phyloP scores from a whole-genome alignment of 2,329 filamentous ascomycete genomes.

The Cladobotryum mycophilum region DNA sequence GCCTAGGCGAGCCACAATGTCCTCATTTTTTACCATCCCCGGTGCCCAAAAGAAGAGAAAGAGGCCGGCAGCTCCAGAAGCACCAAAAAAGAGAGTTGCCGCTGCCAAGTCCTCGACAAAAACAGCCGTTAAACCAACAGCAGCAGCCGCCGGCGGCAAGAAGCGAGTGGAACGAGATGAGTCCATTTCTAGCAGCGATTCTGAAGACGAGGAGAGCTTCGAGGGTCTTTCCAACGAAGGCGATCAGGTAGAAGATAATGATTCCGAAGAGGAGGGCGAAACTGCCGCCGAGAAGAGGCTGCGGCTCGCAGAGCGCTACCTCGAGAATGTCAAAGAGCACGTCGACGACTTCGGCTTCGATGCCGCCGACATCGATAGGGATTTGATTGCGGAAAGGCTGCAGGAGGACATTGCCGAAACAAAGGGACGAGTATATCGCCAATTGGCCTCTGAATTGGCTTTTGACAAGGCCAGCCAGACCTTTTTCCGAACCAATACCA shows the following conservation, averaged over 20 bases:
- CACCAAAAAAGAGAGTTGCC: constrained; percentile 54
- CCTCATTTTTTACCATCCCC: constrained; percentile 90
- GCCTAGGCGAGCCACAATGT: constrained; percentile 52
- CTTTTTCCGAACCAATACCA: constrained; percentile 72
- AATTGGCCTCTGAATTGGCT: constrained; percentile 66
- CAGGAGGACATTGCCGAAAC: constrained; percentile 88
- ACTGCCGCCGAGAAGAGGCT: constrained; percentile 84
- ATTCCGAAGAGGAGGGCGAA: constrained; percentile 72
- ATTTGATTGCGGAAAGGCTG: constrained; percentile 83
- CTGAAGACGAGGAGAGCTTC: constrained; percentile 54
- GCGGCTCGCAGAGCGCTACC: constrained; percentile 83
- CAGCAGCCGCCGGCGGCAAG: constrained; percentile 34
- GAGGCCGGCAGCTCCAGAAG: constrained; percentile 49
- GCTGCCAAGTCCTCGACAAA: constrained; percentile 39
- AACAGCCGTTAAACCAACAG: constrained; percentile 28
- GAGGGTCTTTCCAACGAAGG: constrained; percentile 36
- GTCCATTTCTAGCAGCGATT: constrained; percentile 81
- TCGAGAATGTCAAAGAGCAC: constrained; percentile 82
- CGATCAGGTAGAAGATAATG: constrained; percentile 37
- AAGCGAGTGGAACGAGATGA: constrained; percentile 53
- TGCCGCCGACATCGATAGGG: constrained; percentile 85
- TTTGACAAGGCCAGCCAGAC: constrained; percentile 62
- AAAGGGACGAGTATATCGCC: constrained; percentile 83
- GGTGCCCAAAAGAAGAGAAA: constrained; percentile 89
- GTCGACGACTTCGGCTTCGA: constrained; percentile 81